Conservation (phyloP, 495 filamentous ascomycete species). For the Penicillium robsamsonii region DNA sequence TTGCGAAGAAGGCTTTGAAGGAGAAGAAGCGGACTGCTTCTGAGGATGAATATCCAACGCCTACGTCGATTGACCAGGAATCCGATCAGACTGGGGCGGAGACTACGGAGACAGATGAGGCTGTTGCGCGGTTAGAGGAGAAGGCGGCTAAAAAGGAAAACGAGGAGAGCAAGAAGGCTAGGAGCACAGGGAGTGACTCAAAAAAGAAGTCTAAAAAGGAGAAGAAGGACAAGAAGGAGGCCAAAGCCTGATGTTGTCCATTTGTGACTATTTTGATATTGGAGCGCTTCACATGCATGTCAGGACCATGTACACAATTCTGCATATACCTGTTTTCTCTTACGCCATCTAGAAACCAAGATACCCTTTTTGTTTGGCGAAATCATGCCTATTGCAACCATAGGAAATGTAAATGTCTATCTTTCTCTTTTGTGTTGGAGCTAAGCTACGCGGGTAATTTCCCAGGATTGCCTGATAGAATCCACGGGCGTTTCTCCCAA, state of each 20-base stretch:
- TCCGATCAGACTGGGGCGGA: slow-evolving; percentile 15
- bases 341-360: slow-evolving; percentile 32
- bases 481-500: slow-evolving; percentile 83
- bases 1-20: slow-evolving; percentile 30
- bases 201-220: slow-evolving; percentile 35
- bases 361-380: slow-evolving; percentile 36
- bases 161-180: slow-evolving; percentile 24
- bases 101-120: slow-evolving; percentile 20
- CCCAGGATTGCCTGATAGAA: slow-evolving; percentile 72
- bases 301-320: slow-evolving; percentile 8
- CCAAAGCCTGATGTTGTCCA: slow-evolving; percentile 20
- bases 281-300: slow-evolving; percentile 7
- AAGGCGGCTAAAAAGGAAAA: slow-evolving; percentile 29
- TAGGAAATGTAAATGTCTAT: background rate
- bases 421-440: background rate
- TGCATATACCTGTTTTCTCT: slow-evolving; percentile 20
- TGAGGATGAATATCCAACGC: slow-evolving; percentile 42
- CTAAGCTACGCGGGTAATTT: slow-evolving; percentile 55
- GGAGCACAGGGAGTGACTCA: slow-evolving; percentile 37
- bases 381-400: slow-evolving; percentile 14
- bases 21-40: slow-evolving; percentile 27
- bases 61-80: slow-evolving; percentile 36
- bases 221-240: slow-evolving; percentile 32
- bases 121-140: slow-evolving; percentile 1
- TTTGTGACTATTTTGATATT: slow-evolving; percentile 6